Evolutionary conservation across 805 yeast species (phyloP).

Genomic region (Candida boleticola): DNA sequence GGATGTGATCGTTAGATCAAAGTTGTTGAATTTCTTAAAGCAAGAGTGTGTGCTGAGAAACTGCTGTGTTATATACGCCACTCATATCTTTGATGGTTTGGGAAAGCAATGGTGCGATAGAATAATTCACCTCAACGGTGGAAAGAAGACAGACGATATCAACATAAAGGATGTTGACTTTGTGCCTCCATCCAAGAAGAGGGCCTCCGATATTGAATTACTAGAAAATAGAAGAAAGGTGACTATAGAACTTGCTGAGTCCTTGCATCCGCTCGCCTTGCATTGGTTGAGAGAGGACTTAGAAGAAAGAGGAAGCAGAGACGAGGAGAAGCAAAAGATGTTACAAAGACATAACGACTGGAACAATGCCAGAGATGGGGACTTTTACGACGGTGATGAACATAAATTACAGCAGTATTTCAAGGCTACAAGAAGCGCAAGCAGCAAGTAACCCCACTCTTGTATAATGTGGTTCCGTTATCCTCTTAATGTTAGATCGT

Average conservation of each 20-base stretch:
- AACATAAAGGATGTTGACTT: slow-evolving; percentile 27
- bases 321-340: slow-evolving; percentile 39
- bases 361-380: slow-evolving; percentile 41
- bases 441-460: neutral
- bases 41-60: slow-evolving; percentile 68
- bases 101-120: slow-evolving; percentile 82
- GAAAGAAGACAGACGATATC: slow-evolving; percentile 46
- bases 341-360: slow-evolving; percentile 53
- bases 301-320: slow-evolving; percentile 52
- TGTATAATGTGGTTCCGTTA: no score
- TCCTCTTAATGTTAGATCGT: no score
- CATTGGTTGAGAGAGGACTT: slow-evolving; percentile 61
- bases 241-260: slow-evolving; percentile 42
- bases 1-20: slow-evolving; percentile 85
- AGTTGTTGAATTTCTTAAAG: slow-evolving; percentile 66
- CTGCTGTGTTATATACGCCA: slow-evolving; percentile 85
- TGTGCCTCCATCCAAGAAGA: slow-evolving; percentile 25
- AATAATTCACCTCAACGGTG: slow-evolving; percentile 73
- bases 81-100: slow-evolving; percentile 95
- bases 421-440: slow-evolving; percentile 43
- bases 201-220: slow-evolving; percentile 7
- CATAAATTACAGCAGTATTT: slow-evolving; percentile 48
- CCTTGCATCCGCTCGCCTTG: slow-evolving; percentile 72
- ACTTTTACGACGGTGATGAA: slow-evolving; percentile 44
- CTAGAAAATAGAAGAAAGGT: slow-evolving; percentile 19